phyloP scores from a whole-genome alignment of 129 eudicot genomes.

The Heracleum sosnowskyi region DNA sequence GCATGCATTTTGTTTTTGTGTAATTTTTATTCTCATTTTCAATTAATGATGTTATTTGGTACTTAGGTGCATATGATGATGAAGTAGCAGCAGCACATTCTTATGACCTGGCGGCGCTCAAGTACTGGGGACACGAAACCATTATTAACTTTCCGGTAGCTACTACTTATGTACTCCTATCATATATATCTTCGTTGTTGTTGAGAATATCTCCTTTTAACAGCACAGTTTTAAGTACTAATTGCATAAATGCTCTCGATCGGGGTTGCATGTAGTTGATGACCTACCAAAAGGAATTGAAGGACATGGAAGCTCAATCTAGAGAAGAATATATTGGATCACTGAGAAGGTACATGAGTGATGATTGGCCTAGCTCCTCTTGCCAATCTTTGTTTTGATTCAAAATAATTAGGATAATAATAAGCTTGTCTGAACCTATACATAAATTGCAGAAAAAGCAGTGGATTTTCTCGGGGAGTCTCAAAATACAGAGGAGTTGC shows the following conservation, averaged over 20 bases:
- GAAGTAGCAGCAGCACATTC: constrained; percentile 94
- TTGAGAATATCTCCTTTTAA: neutral
- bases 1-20: neutral
- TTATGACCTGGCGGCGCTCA: constrained; percentile 85
- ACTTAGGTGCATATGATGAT: constrained; percentile 79
- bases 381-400: neutral
- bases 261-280: constrained; percentile 16
- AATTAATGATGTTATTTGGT: neutral
- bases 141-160: constrained; percentile 68
- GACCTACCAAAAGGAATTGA: constrained; percentile 59
- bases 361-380: neutral
- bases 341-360: constrained; percentile 47
- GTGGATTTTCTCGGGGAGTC: constrained; percentile 80
- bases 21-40: neutral
- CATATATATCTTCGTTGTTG: neutral
- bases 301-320: constrained; percentile 67
- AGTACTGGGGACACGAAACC: constrained; percentile 88
- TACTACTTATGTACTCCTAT: neutral
- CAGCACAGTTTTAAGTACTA: neutral
- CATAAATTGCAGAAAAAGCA: constrained; percentile 9
- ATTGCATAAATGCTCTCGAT: neutral
- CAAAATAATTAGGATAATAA: neutral
- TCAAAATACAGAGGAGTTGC: constrained; percentile 89
- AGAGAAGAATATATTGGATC: constrained; percentile 88
- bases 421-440: neutral